Evolutionary conservation across 495 filamentous ascomycete species (phyloP), one percentile per base, ranked within the genome.

Genomic region (Penicillium pancosmium): DNA sequence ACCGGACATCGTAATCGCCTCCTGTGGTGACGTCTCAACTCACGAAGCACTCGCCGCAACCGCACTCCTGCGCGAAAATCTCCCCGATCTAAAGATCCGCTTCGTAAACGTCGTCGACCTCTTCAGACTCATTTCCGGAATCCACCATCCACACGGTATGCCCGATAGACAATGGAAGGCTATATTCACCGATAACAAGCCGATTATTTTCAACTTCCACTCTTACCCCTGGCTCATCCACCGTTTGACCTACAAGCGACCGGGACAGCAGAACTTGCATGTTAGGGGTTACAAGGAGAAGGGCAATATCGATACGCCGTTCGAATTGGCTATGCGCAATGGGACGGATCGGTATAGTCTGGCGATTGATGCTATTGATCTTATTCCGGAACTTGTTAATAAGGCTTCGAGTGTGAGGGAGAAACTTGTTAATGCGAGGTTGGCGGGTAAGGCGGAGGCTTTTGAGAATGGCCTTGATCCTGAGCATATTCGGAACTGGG

Each of bases 181-280:
- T 5, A 61, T 88, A 51, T 90, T 90, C 76, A 91, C 88, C 1
- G 72, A 74, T 19, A 74, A 89, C 77, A 84, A 78, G 57, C 87
- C 88, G 35, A 78, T 89, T 69, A 82, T 90, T 62, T 90, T 91
- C 82, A 90, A 90, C 77, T 90, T 90, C 83, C 88, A 91, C 74
- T 85, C 81, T 16, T 90, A 91, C 72, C 88, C 88, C 2, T 91
- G 86, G 86, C 79, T 90, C 62, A 82, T 91, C 40, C 86, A 90
- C 73, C 79, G 88, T 25, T 69, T 91, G 55, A 86, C 86, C 1
- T 90, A 90, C 74, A 87, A 87, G 75, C 84, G 86, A 0, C 82
- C 82, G 0, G 86, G 85, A 13, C 80, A 79, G 53, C 57, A 75
- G 16, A 85, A 88, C 68, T 66, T 90, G 52, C 86, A 88, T 63